Evolutionary conservation across 768 basidiomycete genomes (phyloP).

Genomic region (Suillus occidentalis): DNA sequence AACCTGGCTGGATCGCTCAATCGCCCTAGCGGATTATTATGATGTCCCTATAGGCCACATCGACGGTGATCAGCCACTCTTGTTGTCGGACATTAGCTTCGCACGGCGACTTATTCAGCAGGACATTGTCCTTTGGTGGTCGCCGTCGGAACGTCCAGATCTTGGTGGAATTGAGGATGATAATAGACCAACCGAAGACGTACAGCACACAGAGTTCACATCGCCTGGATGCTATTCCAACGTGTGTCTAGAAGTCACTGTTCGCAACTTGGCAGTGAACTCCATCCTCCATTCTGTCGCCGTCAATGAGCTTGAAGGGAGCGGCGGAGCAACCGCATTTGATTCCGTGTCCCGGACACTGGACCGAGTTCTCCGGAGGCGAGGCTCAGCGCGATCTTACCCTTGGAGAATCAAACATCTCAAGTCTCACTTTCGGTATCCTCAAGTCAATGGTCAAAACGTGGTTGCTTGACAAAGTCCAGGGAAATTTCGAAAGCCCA

Average conservation of each 20-base stretch:
- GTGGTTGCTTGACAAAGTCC: constrained; percentile 89
- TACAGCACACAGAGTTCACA: constrained; percentile 82
- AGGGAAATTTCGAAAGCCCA: constrained; percentile 61
- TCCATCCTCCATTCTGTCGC: constrained; percentile 91
- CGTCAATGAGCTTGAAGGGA: constrained; percentile 97
- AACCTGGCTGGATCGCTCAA: constrained; percentile 74
- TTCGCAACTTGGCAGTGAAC: constrained; percentile 92
- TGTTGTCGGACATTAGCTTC: constrained; percentile 87
- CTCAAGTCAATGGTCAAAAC: constrained; percentile 85
- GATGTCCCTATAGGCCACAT: constrained; percentile 93
- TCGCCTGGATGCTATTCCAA: constrained; percentile 88
- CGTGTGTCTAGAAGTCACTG: constrained; percentile 86
- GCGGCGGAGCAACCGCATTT: constrained; percentile 90
- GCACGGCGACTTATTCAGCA: constrained; percentile 84
- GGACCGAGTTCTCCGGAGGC: constrained; percentile 78
- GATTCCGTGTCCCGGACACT: constrained; percentile 91
- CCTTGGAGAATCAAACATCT: constrained; percentile 87
- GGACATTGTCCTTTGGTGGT: constrained; percentile 97
- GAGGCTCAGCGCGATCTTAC: constrained; percentile 64
- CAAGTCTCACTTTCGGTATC: constrained; percentile 81
- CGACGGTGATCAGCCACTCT: constrained; percentile 86
- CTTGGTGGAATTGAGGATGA: constrained; percentile 93
- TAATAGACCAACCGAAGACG: constrained; percentile 69
- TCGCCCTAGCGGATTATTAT: constrained; percentile 84
- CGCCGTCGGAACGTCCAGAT: constrained; percentile 83